Base-by-base conservation (phyloP, 2,329 filamentous ascomycete species). In the Fusarium verrucosum region DNA sequence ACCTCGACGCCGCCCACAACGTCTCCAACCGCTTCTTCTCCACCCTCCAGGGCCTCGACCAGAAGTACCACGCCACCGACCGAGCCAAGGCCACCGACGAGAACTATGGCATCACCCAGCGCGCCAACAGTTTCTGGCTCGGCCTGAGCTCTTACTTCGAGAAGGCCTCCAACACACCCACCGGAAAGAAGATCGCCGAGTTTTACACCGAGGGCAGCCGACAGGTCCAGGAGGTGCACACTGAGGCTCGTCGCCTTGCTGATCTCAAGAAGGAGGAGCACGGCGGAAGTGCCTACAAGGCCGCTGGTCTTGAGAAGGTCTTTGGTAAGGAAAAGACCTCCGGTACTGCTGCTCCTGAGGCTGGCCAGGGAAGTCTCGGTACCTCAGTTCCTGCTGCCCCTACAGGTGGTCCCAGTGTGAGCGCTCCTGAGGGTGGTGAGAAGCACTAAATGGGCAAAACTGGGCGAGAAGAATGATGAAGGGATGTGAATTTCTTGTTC, bases 201-300 rank as follows among this genome's bases (percentile, higher is more conserved):
- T 99, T 99, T 81, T 99, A 99, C 80, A 85, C 89, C 9, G 84
- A 92, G 70, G 87, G 91, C 65, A 89, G 90, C 76, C 92, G 92
- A 81, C 94, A 98, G 80, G 93, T 97, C 28, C 85, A 92, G 72
- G 95, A 99, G 75, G 95, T 99, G 42, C 95, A 99, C 80, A 85
- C 84, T 63, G 95, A 99, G 84, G 95, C 95, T 28, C 86, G 90
- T 65, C 89, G 95, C 70, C 83, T 99, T 51, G 94, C 94, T 45
- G 88, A 96, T 67, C 79, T 99, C 69, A 97, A 97, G 89, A 89
- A 87, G 76, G 79, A 87, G 61, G 83, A 87, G 75, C 77, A 82
- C 41, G 85, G 85, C 19, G 84, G 83, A 46, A 86, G 81, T 65
- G 85, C 87, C 41, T 83, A 86, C 77, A 86, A 86, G 80, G 82